Conservation (phyloP, 176 grass and related monocot species). For the Ensete ventricosum region DNA sequence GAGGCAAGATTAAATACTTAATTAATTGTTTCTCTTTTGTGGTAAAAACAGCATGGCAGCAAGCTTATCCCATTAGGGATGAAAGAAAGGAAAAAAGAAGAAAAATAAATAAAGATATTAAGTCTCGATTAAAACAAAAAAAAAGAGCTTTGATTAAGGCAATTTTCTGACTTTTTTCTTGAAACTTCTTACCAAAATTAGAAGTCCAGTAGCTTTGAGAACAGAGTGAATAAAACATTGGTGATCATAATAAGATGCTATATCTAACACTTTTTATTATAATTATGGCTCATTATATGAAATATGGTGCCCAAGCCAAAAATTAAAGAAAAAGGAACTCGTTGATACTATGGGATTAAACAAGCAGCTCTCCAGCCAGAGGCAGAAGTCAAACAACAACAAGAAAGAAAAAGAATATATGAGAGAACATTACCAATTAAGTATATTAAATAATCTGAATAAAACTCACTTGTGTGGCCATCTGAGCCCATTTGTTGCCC, state of each 20-base stretch:
- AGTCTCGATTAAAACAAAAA: not conserved
- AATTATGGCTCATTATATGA: no score
- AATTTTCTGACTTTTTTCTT: not conserved
- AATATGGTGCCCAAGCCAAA: not conserved
- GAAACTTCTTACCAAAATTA: no score
- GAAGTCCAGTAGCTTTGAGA: no score
- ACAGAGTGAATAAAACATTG: not conserved
- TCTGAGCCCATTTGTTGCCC: conserved; percentile 91
- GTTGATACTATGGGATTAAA: not conserved
- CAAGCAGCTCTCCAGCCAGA: not conserved
- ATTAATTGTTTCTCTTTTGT: no score
- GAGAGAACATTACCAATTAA: not conserved
- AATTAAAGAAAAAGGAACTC: no score
- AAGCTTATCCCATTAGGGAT: no score
- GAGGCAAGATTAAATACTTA: no score
- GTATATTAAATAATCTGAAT: conserved; percentile 12
- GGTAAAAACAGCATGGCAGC: no score
- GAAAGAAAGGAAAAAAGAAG: no score
- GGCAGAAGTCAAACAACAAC: not conserved
- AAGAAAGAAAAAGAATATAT: not conserved
- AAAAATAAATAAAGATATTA: not conserved
- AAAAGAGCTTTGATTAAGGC: not conserved
- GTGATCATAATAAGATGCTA: not conserved
- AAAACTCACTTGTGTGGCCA: conserved; percentile 55
- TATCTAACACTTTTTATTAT: not conserved